Percentiles rank a stretch among this genome's conserved stretches.
These are phyloP conservation scores for Scheffersomyces amazonensis DNA, from an alignment of 805 yeast species.

Conservation along the genomic window DNA sequence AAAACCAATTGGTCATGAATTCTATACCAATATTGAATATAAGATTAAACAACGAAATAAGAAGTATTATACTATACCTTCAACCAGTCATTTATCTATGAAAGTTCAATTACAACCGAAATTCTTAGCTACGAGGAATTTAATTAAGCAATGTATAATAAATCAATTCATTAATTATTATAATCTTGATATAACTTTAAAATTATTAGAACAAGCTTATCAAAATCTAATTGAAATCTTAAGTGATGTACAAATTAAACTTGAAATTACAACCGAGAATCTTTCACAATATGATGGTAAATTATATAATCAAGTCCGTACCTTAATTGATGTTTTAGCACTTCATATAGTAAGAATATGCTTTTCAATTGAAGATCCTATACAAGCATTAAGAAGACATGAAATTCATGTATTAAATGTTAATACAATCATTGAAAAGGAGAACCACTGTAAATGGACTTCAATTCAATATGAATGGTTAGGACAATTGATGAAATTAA, in stretches of 20 bases:
- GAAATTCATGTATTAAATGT: slow-evolving; percentile 59
- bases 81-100: slow-evolving; percentile 17
- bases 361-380: slow-evolving; percentile 56
- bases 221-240: slow-evolving; percentile 25
- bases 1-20: slow-evolving; percentile 26
- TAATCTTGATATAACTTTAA: slow-evolving; percentile 27
- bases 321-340: slow-evolving; percentile 56
- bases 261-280: neutral
- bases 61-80: slow-evolving; percentile 37
- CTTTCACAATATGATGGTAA: slow-evolving; percentile 26
- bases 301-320: slow-evolving; percentile 34
- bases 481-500: slow-evolving; percentile 51
- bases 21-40: slow-evolving; percentile 29
- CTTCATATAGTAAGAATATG: slow-evolving; percentile 62
- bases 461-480: slow-evolving; percentile 65
- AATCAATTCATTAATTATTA: slow-evolving; percentile 30
- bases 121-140: slow-evolving; percentile 35
- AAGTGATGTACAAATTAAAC: slow-evolving; percentile 7
- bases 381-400: slow-evolving; percentile 62
- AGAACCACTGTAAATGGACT: slow-evolving; percentile 44
- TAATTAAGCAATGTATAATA: slow-evolving; percentile 34
- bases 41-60: slow-evolving; percentile 30
- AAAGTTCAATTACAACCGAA: slow-evolving; percentile 30
- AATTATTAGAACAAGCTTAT: slow-evolving; percentile 31
- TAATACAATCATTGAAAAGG: slow-evolving; percentile 16